Evolutionary conservation across 352 stramenopile genomes (phyloP), one percentile per base, ranked within the genome.

Genomic region (Globisporangium okanoganense): DNA sequence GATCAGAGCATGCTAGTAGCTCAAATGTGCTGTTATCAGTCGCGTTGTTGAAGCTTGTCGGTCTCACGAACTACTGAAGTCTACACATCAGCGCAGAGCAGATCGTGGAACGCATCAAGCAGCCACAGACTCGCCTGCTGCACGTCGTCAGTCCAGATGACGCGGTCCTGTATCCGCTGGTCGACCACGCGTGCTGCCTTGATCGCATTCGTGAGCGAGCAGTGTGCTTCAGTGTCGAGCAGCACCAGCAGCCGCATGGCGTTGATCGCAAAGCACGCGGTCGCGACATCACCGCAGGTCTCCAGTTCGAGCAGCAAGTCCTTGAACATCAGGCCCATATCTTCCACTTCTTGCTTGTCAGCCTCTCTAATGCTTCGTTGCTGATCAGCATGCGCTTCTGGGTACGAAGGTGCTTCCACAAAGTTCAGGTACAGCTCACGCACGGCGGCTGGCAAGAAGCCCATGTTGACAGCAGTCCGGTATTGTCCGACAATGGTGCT

Each of bases 221-320:
- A 67, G 12, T 68, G 66, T 44, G 49, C 24, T 22, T 75, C 64
- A 0, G 65, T 35, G 2, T 78, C 64, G 3, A 56, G 56, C 8
- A 71, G 40, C 2, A 76, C 61, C 20, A 86, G 29, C 13, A 73
- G 31, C 18, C 65, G 60, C 53, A 87, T 73, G 3, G 76, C 70
- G 9, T 84, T 65, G 9, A 87, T 56, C 2, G 78, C 63, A 27
- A 68, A 70, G 31, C 62, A 73, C 25, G 57, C 64, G 1, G 69
- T 66, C 14, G 56, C 31, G 0, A 57, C 56, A 35, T 90, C 72
- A 0, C 45, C 65, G 25, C 70, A 78, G 1, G 56, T 73, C 55
- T 79, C 66, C 10, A 90, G 65, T 50, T 84, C 71, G 40, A 67
- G 60, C 33, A 84, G 51, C n/a, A 82, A 70, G 25, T 79, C 72